Evolutionary conservation across 2,329 filamentous ascomycete species (phyloP), one percentile per base, ranked within the genome.

Genomic region (Fusarium solani-melongenae): DNA sequence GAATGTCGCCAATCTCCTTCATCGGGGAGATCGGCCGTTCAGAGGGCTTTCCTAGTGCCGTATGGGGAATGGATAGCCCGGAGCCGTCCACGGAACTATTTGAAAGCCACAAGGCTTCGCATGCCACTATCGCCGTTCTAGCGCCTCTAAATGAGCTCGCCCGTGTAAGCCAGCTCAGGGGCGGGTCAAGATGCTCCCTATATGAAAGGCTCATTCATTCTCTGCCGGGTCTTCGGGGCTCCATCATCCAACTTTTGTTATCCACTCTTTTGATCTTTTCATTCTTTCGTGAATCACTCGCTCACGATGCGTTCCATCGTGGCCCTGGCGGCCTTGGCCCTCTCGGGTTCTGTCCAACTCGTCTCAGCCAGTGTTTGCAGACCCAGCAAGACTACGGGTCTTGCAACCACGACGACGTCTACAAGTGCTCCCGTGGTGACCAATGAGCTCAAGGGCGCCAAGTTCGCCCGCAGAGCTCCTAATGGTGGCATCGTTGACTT

Each of bases 261-360:
- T 29, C 31, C 62, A 38, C 33, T 64, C 39, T 53, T 33, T 49
- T 58, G 38, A 27, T 46, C 11, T 14, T 34, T 36, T 29, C 12
- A 17, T 38, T 59, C 24, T 12, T 20, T 64, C 15, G 20, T 17
- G 12, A 39, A 39, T 7, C 29, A 17, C 44, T 29, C 15, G 12
- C 15, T 51, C 59, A 33, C 53, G 41, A 67, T 67, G 65, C 60
- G 65, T 46, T 67, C 65, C 41, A 44, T 67, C 33, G 44, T 67
- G 22, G 36, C 65, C 10, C 22, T 67, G 36, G 59, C 53, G 20
- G 65, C 61, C 38, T 11, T 67, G 33, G 65, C 65, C 53, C 41
- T 64, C 41, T 64, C 65, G 29, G 44, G 20, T 31, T 58, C 60
- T 8, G 33, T 64, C 36, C 36, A 67, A 5, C 49, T 64, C 5